Percentiles rank a stretch among this genome's conserved stretches.
phyloP scores from a whole-genome alignment of 176 grass and related monocot species.

The Hordeum vulgare region MorexV3_pseudomolecules_assembly NC_058520.1:456855970-456856469 shows the following conservation, averaged over 20 bases:
- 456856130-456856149: too few relatives aligned
- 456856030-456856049: too few relatives aligned
- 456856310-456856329: background rate
- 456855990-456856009: too few relatives aligned
- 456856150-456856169: too few relatives aligned
- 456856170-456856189: too few relatives aligned
- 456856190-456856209: background rate
- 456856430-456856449: background rate
- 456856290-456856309: background rate
- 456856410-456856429: background rate
- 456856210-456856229: background rate
- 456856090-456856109: too few relatives aligned
- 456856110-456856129: too few relatives aligned
- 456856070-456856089: too few relatives aligned
- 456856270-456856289: background rate
- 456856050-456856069: too few relatives aligned
- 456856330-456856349: slow-evolving; percentile 11
- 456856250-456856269: background rate
- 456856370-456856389: slow-evolving; percentile 14
- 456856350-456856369: background rate
- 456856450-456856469: background rate
- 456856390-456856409: slow-evolving; percentile 11
- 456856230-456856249: background rate
- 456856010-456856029: too few relatives aligned
- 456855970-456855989: too few relatives aligned